Conservation (phyloP, 2,329 filamentous ascomycete genomes). For the Cercospora sp. region DNA sequence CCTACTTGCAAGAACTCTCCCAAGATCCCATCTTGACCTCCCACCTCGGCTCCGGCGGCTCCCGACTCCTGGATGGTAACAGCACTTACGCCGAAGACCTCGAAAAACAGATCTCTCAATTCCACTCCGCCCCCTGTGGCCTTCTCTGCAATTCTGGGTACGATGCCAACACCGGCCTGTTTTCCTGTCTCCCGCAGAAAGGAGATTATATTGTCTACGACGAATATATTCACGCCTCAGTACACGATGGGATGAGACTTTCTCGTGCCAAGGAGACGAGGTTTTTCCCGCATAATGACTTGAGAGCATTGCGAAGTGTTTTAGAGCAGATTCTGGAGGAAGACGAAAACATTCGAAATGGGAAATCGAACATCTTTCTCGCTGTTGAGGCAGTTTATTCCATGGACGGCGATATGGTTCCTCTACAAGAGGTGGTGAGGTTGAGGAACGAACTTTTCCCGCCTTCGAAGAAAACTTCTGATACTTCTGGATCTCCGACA, state of each 20-base stretch:
- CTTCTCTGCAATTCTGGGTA: constrained; percentile 61
- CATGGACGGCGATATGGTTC: constrained; percentile 77
- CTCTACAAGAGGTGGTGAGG: constrained; percentile 60
- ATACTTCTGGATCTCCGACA: constrained; percentile 42
- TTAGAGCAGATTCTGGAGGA: constrained; percentile 36
- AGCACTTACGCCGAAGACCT: constrained; percentile 59
- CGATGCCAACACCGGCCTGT: constrained; percentile 52
- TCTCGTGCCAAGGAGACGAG: constrained; percentile 55
- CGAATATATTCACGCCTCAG: constrained; percentile 73
- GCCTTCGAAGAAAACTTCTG: neutral
- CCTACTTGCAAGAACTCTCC: constrained; percentile 52
- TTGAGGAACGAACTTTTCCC: constrained; percentile 52
- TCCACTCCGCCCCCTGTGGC: constrained; percentile 58
- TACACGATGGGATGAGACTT: constrained; percentile 73
- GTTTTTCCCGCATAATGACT: constrained; percentile 60
- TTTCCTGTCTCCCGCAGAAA: constrained; percentile 49
- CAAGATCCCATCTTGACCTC: constrained; percentile 30
- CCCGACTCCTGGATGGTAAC: constrained; percentile 66
- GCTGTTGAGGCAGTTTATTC: constrained; percentile 72
- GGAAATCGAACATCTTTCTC: constrained; percentile 61
- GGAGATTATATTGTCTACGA: constrained; percentile 65
- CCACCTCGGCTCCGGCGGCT: constrained; percentile 58
- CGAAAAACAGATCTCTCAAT: constrained; percentile 59
- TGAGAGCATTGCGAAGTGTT: constrained; percentile 39
- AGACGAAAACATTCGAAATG: constrained; percentile 38